Evolutionary conservation across 176 grass and related monocot genomes (phyloP).

Genomic region (Secale cereale): DNA sequence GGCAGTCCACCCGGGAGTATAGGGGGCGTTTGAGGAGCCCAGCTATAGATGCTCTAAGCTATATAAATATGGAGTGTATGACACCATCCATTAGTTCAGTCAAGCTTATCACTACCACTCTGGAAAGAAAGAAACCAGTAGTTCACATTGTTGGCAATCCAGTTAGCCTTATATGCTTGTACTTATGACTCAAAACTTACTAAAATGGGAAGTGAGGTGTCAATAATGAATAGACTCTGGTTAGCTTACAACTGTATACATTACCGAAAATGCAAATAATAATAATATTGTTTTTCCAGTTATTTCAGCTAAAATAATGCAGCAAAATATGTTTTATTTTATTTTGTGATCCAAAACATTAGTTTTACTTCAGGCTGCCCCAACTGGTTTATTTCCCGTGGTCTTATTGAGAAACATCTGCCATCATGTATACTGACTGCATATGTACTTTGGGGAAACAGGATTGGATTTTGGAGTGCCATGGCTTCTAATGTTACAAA

Average conservation of each 20-base stretch:
- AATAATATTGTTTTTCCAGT: not conserved
- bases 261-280: not conserved
- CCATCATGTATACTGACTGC: constrained; percentile 14
- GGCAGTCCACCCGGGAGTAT: too few relatives aligned
- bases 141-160: not conserved
- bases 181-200: not conserved
- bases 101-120: not conserved
- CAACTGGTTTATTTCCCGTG: not conserved
- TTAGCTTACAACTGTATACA: not conserved
- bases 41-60: not conserved
- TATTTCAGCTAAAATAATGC: not conserved
- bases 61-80: constrained; percentile 1
- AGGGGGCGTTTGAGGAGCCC: too few relatives aligned
- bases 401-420: not conserved
- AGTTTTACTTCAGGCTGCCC: not conserved
- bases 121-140: not conserved
- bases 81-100: not conserved
- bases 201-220: not conserved
- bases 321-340: not conserved
- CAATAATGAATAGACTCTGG: not conserved
- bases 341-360: not conserved
- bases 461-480: constrained; percentile 92
- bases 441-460: constrained; percentile 26
- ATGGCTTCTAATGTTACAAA: constrained; percentile 93
- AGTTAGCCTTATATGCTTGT: not conserved